phyloP scores from a whole-genome alignment of 164 flowering plant species.

The Cinnamomum chago region DNA sequence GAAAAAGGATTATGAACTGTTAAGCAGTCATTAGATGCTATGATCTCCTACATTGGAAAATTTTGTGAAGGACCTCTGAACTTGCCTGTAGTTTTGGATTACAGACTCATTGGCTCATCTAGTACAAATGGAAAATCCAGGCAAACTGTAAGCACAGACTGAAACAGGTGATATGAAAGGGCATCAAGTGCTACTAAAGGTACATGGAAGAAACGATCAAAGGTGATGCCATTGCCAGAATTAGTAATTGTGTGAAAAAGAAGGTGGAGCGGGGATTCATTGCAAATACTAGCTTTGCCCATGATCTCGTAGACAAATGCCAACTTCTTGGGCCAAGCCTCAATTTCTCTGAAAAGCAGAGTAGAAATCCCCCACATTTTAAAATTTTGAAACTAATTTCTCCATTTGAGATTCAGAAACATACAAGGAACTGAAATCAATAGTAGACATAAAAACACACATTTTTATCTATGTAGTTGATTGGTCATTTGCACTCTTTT shows the following conservation, averaged over 20 bases:
- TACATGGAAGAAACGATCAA: too few relatives aligned
- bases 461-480: not conserved
- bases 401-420: not conserved
- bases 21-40: not conserved
- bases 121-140: too few relatives aligned
- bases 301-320: not conserved
- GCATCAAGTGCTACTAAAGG: too few relatives aligned
- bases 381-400: too few relatives aligned
- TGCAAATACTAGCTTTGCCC: too few relatives aligned
- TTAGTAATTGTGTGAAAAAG: too few relatives aligned
- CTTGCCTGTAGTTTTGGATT: not conserved
- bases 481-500: not conserved
- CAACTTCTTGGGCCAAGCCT: not conserved
- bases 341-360: not conserved
- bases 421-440: not conserved
- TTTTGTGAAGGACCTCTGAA: not conserved
- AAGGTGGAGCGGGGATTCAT: too few relatives aligned
- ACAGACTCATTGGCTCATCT: not conserved
- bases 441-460: not conserved
- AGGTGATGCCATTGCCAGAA: too few relatives aligned
- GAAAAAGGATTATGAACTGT: not conserved
- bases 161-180: too few relatives aligned
- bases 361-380: not conserved
- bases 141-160: too few relatives aligned
- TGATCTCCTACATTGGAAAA: not conserved